Conservation (phyloP, 129 eudicot genomes). For the Glebionis coronaria region DNA sequence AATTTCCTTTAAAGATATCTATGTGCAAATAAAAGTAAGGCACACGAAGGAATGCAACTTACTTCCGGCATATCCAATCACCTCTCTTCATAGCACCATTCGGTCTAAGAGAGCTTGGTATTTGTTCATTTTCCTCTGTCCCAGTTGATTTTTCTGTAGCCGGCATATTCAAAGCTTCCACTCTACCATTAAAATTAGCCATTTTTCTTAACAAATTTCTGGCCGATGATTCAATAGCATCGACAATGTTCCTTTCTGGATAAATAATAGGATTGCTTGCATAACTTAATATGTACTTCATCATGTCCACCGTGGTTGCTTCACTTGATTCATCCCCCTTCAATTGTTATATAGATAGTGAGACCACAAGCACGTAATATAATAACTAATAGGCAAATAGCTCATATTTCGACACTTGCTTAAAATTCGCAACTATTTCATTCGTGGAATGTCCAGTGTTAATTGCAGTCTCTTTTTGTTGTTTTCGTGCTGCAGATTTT, state of each 20-base stretch:
- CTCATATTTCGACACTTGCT: neutral
- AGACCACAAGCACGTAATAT: neutral
- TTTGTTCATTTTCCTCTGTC: slow-evolving; percentile 30
- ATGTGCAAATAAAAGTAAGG: neutral
- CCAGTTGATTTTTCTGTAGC: slow-evolving; percentile 28
- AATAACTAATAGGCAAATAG: neutral
- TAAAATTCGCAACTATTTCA: neutral
- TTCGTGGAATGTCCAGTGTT: neutral
- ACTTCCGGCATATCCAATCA: slow-evolving; percentile 91
- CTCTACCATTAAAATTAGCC: slow-evolving; percentile 31
- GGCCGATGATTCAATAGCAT: slow-evolving; percentile 59
- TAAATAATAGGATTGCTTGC: slow-evolving; percentile 66
- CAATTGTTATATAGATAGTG: neutral
- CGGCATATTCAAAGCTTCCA: slow-evolving; percentile 21
- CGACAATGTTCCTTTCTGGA: slow-evolving; percentile 47
- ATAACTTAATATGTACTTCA: slow-evolving; percentile 83
- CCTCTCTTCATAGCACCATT: slow-evolving; percentile 73
- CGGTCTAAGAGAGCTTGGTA: slow-evolving; percentile 42
- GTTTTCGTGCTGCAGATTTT: neutral
- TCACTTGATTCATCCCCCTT: slow-evolving; percentile 58
- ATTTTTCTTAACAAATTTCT: slow-evolving; percentile 65
- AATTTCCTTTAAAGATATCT: neutral
- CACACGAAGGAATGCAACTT: slow-evolving; percentile 23
- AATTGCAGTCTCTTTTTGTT: neutral
- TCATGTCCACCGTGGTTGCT: slow-evolving; percentile 62